Percentiles rank a stretch among this genome's conserved stretches.
phyloP scores from a whole-genome alignment of 129 eudicot species.

The sunflower (Helianthus annuus) region HanXRQr2.0-SUNRISE NC_035447.2:130449965-130450464 shows the following conservation, averaged over 20 bases:
- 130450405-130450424: conserved; percentile 42
- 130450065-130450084: conserved; percentile 91
- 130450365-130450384: conserved; percentile 27
- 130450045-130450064: conserved; percentile 81
- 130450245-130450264: conserved; percentile 92
- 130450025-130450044: conserved; percentile 74
- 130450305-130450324: conserved; percentile 72
- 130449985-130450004: conserved; percentile 57
- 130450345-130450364: conserved; percentile 69
- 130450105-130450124: conserved; percentile 78
- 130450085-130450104: conserved; percentile 55
- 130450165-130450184: conserved; percentile 58
- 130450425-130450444: conserved; percentile 63
- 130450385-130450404: conserved; percentile 28
- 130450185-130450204: conserved; percentile 90
- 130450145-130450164: conserved; percentile 74
- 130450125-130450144: conserved; percentile 99
- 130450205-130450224: conserved; percentile 57
- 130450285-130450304: conserved; percentile 69
- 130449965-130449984: conserved; percentile 56
- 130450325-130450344: conserved; percentile 36
- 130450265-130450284: conserved; percentile 59
- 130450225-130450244: conserved; percentile 58
- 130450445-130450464: conserved; percentile 85
- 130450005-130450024: conserved; percentile 62